Conservation (phyloP, 2,329 filamentous ascomycete genomes). For the Talaromyces sp. region DNA sequence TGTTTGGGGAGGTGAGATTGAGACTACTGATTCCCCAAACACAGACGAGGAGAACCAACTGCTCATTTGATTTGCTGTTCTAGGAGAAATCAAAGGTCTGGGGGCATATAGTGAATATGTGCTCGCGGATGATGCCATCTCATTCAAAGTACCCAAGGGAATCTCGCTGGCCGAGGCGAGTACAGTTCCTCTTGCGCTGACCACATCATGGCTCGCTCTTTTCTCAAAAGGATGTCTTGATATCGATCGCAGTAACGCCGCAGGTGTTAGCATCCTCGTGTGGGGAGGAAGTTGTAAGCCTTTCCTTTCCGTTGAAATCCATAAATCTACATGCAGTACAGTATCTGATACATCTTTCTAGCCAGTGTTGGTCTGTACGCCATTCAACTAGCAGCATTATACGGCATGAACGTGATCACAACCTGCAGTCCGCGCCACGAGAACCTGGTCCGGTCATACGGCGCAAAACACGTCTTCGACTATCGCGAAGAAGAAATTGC, state of each 20-base stretch:
- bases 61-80: conserved; percentile 17
- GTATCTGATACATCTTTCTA: conserved; percentile 14
- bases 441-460: conserved; percentile 26
- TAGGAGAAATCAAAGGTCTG: conserved; percentile 28
- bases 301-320: conserved; percentile 26
- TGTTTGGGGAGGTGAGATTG: conserved; percentile 25
- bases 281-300: conserved; percentile 37
- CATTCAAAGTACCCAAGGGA: conserved; percentile 40
- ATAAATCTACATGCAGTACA: neutral
- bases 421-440: conserved; percentile 31
- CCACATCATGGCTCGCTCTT: conserved; percentile 18
- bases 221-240: conserved; percentile 34
- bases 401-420: conserved; percentile 28
- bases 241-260: conserved; percentile 14
- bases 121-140: conserved; percentile 35
- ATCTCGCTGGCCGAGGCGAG: conserved; percentile 46
- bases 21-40: neutral
- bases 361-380: conserved; percentile 37
- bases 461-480: conserved; percentile 34
- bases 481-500: conserved; percentile 34
- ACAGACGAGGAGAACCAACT: conserved; percentile 1
- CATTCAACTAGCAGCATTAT: conserved; percentile 29
- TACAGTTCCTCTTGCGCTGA: conserved; percentile 38
- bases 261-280: conserved; percentile 29
- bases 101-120: conserved; percentile 39